Evolutionary conservation across 148 eudicot genomes (phyloP).

Genomic region (Simmondsia chinensis): DNA sequence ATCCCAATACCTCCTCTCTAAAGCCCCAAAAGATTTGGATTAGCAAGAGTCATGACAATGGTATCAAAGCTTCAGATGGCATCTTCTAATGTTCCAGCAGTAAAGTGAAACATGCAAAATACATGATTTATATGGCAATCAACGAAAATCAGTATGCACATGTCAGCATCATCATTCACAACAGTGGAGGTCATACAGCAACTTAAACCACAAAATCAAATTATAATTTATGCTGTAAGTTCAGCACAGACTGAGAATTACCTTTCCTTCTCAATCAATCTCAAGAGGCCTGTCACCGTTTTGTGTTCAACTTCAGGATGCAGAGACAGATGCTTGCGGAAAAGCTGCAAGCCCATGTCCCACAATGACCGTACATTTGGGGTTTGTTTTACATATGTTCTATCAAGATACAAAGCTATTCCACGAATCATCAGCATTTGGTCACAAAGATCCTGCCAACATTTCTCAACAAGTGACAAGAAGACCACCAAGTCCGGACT

Average conservation of each 20-base stretch:
- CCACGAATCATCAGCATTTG: slow-evolving; percentile 98
- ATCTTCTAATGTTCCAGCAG: too few relatives aligned
- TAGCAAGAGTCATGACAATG: too few relatives aligned
- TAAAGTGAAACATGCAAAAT: too few relatives aligned
- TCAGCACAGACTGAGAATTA: slow-evolving; percentile 16
- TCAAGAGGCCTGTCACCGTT: slow-evolving; percentile 86
- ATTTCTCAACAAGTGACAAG: slow-evolving; percentile 77
- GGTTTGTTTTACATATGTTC: slow-evolving; percentile 90
- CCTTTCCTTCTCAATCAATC: slow-evolving; percentile 97
- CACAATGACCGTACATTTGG: slow-evolving; percentile 80
- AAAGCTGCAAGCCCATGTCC: slow-evolving; percentile 99
- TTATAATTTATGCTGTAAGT: too few relatives aligned
- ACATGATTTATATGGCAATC: too few relatives aligned
- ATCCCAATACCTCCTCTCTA: too few relatives aligned
- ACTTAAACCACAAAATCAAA: too few relatives aligned
- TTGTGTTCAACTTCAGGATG: slow-evolving; percentile 94
- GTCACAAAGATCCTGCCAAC: slow-evolving; percentile 98
- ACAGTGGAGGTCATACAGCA: too few relatives aligned
- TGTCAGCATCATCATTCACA: too few relatives aligned
- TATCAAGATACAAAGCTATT: slow-evolving; percentile 90
- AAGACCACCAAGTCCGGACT: slow-evolving; percentile 91
- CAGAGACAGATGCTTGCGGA: slow-evolving; percentile 71
- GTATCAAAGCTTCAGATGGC: too few relatives aligned
- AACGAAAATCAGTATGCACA: too few relatives aligned
- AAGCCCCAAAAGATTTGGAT: too few relatives aligned